phyloP scores from a whole-genome alignment of 225 moss, liverwort and hornwort genomes.

The Sphagnum tenellum region DNA sequence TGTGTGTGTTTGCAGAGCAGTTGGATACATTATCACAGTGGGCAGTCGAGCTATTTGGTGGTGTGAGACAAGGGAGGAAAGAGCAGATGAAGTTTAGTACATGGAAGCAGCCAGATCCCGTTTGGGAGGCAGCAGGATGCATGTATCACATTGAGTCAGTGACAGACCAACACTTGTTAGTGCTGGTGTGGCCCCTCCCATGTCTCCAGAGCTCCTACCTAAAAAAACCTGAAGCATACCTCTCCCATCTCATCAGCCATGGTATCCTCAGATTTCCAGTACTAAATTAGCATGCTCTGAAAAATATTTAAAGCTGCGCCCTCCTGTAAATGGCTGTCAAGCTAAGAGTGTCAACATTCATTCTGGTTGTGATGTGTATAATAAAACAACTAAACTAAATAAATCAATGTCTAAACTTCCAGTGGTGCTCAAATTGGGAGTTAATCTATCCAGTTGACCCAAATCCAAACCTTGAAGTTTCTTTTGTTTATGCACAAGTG shows the following conservation, averaged over 20 bases:
- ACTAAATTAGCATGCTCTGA: too few species aligned
- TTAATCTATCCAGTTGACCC: too few species aligned
- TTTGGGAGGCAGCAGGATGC: constrained; percentile 37
- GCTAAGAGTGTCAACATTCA: too few species aligned
- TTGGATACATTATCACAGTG: constrained; percentile 48
- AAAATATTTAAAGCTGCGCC: too few species aligned
- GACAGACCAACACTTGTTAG: constrained; percentile 23
- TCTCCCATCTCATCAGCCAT: constrained; percentile 42
- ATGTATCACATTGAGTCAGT: constrained; percentile 34
- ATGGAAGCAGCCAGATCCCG: constrained; percentile 15
- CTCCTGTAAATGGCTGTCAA: too few species aligned
- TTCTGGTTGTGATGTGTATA: too few species aligned
- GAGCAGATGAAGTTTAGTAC: constrained; percentile 4
- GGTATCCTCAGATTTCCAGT: constrained; percentile 15
- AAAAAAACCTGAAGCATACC: constrained; percentile 46
- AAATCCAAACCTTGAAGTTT: too few species aligned
- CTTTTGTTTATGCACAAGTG: too few species aligned
- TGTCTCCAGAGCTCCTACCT: constrained; percentile 38
- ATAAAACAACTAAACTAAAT: too few species aligned
- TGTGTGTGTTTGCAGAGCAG: constrained; percentile 17
- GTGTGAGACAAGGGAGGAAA: constrained; percentile 29
- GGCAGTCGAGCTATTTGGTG: constrained; percentile 46
- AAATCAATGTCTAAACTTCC: too few species aligned
- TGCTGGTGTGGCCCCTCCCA: constrained; percentile 41
- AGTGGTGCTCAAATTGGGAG: too few species aligned